These are phyloP conservation scores for Nemania diffusa DNA, from an alignment of 2,329 filamentous ascomycete genomes.

Conservation along the genomic window DNA sequence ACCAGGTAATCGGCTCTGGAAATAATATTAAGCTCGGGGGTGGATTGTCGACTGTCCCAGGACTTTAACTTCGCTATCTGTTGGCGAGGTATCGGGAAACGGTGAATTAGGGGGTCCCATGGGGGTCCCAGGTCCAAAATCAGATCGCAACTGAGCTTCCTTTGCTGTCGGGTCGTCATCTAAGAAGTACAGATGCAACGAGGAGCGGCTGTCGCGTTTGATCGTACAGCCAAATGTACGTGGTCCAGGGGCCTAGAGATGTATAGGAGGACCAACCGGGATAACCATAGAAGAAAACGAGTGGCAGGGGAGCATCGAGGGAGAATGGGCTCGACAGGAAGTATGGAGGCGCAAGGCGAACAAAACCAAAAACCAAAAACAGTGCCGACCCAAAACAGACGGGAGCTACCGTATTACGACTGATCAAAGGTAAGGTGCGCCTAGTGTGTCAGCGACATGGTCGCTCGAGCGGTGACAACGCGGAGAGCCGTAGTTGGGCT, in stretches of 20 bases:
- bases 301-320: constrained; percentile 21
- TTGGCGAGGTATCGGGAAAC: constrained; percentile 7
- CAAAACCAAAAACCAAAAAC: constrained; percentile 17
- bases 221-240: not conserved
- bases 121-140: not conserved
- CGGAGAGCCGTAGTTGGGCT: constrained; percentile 14
- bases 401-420: not conserved
- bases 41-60: constrained; percentile 1
- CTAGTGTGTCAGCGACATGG: constrained; percentile 27
- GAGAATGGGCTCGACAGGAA: constrained; percentile 1
- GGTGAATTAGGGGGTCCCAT: not conserved
- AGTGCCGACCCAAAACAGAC: not conserved
- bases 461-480: constrained; percentile 19
- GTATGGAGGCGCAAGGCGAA: constrained; percentile 2
- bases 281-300: constrained; percentile 18
- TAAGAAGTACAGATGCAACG: constrained; percentile 6
- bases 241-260: not conserved
- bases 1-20: not conserved
- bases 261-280: constrained; percentile 4
- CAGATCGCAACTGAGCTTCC: constrained; percentile 3
- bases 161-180: constrained; percentile 12
- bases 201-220: constrained; percentile 19
- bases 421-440: constrained; percentile 22
- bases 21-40: not conserved
- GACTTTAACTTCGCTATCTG: constrained; percentile 4